Conservation (phyloP, 768 basidiomycete species). For the Termitomyces sp. region DNA sequence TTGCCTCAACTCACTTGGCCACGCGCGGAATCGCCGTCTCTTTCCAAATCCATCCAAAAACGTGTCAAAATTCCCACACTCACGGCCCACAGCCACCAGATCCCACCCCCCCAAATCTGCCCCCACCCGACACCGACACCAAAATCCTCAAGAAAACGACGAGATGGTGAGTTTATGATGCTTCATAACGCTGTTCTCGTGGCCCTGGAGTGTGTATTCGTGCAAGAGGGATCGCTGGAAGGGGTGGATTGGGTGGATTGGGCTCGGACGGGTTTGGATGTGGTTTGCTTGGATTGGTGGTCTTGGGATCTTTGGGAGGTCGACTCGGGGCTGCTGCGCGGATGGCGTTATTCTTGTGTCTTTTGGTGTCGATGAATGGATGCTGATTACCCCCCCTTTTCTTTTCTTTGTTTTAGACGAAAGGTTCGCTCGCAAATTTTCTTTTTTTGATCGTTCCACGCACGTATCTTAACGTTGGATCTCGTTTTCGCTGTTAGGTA, state of each 20-base stretch:
- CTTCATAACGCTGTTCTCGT: constrained; percentile 9
- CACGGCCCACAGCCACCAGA: background rate
- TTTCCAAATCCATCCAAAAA: background rate
- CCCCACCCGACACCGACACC: constrained; percentile 17
- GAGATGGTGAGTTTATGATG: constrained; percentile 37
- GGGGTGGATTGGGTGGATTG: constrained; percentile 10
- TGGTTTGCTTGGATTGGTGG: background rate
- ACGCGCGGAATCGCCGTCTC: too few species aligned
- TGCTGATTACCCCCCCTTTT: constrained; percentile 14
- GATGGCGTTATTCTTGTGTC: background rate
- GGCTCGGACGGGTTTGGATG: background rate
- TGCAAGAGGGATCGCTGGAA: background rate
- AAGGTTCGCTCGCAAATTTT: constrained; percentile 54
- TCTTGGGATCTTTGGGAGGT: background rate
- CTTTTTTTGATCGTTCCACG: background rate
- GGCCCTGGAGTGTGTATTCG: constrained; percentile 12
- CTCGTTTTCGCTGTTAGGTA: constrained; percentile 48
- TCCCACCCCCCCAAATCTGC: constrained; percentile 9
- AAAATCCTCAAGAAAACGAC: constrained; percentile 31
- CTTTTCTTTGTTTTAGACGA: constrained; percentile 49
- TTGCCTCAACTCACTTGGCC: too few species aligned
- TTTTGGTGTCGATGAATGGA: background rate
- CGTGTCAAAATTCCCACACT: constrained; percentile 15
- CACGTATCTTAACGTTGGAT: constrained; percentile 5
- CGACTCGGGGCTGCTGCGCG: background rate